Conservation (phyloP, 768 basidiomycete species). For the Filobasidium wieringae region DNA sequence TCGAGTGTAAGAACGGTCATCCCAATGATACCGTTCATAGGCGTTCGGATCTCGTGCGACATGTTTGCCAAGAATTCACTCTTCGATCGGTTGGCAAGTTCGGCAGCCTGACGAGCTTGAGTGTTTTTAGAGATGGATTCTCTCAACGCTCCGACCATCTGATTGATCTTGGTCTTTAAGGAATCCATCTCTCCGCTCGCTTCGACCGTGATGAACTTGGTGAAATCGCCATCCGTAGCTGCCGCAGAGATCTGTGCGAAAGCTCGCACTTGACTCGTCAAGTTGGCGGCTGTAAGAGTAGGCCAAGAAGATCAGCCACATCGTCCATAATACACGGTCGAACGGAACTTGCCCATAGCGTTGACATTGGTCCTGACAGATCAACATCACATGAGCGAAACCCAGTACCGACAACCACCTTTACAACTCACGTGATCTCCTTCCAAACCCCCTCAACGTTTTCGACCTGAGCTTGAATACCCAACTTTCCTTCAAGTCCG, state of each 20-base stretch:
- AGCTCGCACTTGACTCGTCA: slow-evolving; percentile 96
- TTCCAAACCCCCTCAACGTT: slow-evolving; percentile 38
- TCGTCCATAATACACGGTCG: slow-evolving; percentile 96
- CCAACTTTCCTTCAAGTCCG: slow-evolving; percentile 57
- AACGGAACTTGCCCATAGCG: no score
- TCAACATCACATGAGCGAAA: neutral
- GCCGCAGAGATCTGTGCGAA: slow-evolving; percentile 98
- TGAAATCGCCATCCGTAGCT: slow-evolving; percentile 97
- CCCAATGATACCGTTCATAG: slow-evolving; percentile 99
- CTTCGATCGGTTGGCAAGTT: slow-evolving; percentile 93
- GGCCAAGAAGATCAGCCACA: slow-evolving; percentile 90
- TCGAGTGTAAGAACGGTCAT: slow-evolving; percentile 98
- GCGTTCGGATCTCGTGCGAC: slow-evolving; percentile 64
- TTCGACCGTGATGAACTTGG: slow-evolving; percentile 97
- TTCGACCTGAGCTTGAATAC: slow-evolving; percentile 35
- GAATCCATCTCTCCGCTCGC: slow-evolving; percentile 98
- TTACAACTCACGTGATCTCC: neutral
- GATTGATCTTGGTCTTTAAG: slow-evolving; percentile 70
- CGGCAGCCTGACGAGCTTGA: slow-evolving; percentile 89
- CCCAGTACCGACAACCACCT: neutral
- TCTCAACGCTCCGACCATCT: slow-evolving; percentile 96
- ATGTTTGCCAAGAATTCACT: slow-evolving; percentile 98
- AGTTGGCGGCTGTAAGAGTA: slow-evolving; percentile 52
- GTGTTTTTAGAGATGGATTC: slow-evolving; percentile 99
- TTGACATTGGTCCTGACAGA: slow-evolving; percentile 47